Base-by-base conservation (phyloP, 495 filamentous ascomycete species). In the Aspergillus diversus region DNA sequence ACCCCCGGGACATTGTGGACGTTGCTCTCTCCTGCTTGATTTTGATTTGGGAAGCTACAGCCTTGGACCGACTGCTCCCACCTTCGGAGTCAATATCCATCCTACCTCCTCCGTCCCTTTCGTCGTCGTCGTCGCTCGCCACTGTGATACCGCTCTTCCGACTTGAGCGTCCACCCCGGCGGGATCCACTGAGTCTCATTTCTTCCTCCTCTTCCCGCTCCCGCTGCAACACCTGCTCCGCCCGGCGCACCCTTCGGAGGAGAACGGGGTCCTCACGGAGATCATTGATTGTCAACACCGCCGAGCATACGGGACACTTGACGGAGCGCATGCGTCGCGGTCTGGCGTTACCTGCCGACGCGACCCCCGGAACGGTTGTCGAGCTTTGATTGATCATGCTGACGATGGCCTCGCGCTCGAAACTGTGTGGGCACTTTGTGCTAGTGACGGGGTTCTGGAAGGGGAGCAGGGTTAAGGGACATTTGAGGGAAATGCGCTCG, bases 341-440 rank as follows among this genome's bases (percentile, higher is more conserved):
- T 5, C 63, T 57, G 3, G 52, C 17, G 7, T 48, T 21, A 12
- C 46, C 56, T 7, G 39, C 48, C 33, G 53, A 66, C 46, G 39
- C 60, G 52, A 34, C 68, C 48, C 48, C 79, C 65, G 74, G 69
- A 6, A 75, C 55, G 1, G 64, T 70, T 5, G 63, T 66, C 17
- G 33, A 7, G 54, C 77, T 83, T 21, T 65, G 59, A 5, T 66
- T 52, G 39, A 96, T 84, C 76, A 91, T 89, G 13, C 84, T 78
- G 39, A 84, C 33, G 59, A 97, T 91, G 6, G 91, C 90, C 4
- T 75, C 66, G 65, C 85, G 88, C 74, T 97, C 89, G 73, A 96
- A 97, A 8, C 84, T 90, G 71, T 97, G 93, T 8, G 84, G 87
- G 77, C 93, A 97, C 66, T 89, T 89, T 5, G 75, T 83, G 73